phyloP scores from a whole-genome alignment of 306 rosid genomes.

The Vigna reflexopilosa region DNA sequence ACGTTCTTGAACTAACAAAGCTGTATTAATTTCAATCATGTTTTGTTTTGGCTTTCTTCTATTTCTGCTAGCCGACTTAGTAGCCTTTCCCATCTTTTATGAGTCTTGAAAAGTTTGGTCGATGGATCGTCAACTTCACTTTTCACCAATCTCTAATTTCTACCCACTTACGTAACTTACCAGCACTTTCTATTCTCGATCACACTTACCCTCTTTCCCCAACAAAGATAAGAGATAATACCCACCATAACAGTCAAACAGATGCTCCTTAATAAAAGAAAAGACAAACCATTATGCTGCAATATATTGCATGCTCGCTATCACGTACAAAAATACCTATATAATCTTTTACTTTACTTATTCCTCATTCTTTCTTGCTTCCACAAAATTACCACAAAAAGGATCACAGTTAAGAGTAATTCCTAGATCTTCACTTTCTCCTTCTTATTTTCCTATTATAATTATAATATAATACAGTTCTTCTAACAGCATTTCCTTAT shows the following conservation, averaged over 20 bases:
- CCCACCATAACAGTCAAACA: neutral
- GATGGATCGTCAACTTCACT: constrained; percentile 6
- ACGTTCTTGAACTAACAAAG: constrained; percentile 45
- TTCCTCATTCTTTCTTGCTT: neutral
- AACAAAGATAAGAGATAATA: neutral
- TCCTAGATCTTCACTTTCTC: neutral
- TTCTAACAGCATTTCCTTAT: neutral
- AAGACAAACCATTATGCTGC: neutral
- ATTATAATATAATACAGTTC: neutral
- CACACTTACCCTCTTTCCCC: constrained; percentile 1
- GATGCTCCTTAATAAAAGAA: neutral
- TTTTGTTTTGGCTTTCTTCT: constrained; percentile 40
- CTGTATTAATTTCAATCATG: constrained; percentile 46
- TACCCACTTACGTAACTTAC: neutral
- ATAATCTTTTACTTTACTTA: neutral
- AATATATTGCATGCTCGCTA: neutral
- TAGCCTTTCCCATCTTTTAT: constrained; percentile 23
- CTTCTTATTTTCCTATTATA: neutral
- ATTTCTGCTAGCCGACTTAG: constrained; percentile 21
- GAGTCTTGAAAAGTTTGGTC: constrained; percentile 42
- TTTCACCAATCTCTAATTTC: constrained; percentile 33
- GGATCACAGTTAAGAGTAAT: too few species aligned
- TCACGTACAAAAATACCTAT: too few species aligned
- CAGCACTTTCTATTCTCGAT: constrained; percentile 2
- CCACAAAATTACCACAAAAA: neutral